Conservation (phyloP, 352 stramenopile genomes). For the Pythium insidiosum region DNA sequence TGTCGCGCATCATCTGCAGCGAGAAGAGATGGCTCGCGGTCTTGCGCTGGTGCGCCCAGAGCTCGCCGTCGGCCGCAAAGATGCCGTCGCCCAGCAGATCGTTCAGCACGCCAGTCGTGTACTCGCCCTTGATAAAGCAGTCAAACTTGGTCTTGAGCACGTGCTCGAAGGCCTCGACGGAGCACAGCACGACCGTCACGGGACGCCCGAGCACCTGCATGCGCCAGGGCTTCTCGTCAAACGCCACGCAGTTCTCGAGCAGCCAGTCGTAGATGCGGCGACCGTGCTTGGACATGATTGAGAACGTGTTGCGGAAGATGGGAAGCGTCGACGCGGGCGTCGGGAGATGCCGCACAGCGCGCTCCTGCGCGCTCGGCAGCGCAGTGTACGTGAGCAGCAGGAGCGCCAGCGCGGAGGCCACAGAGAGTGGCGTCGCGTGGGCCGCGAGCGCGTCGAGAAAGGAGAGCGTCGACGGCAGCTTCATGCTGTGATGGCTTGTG, state of each 20-base stretch:
- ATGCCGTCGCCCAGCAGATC: conserved; percentile 47
- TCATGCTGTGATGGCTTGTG: too few relatives aligned
- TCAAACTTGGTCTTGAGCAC: conserved; percentile 14
- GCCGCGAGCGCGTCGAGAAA: too few relatives aligned
- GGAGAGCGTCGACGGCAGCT: too few relatives aligned
- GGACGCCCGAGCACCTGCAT: conserved; percentile 18
- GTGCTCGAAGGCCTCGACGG: conserved; percentile 22
- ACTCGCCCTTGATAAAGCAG: conserved; percentile 6
- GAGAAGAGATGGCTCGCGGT: conserved; percentile 41
- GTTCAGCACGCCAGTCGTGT: conserved; percentile 7
- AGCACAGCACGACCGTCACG: conserved; percentile 17
- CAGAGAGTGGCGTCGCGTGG: conserved; percentile 1
- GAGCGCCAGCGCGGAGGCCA: conserved; percentile 15
- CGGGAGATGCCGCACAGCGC: conserved; percentile 10
- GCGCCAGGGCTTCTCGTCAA: conserved; percentile 15
- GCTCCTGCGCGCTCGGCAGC: conserved; percentile 8
- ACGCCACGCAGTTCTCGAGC: conserved; percentile 7
- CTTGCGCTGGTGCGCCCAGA: conserved; percentile 43
- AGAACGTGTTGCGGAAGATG: conserved; percentile 18
- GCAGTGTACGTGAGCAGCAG: conserved; percentile 5
- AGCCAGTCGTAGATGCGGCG: conserved; percentile 23
- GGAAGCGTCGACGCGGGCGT: conserved; percentile 6
- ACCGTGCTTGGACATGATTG: conserved; percentile 32
- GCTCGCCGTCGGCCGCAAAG: conserved; percentile 34
- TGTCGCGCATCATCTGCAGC: conserved; percentile 24